These are phyloP conservation scores for Lachancea thermotolerans DNA, from an alignment of 805 yeast species.

Conservation along the genomic window DNA sequence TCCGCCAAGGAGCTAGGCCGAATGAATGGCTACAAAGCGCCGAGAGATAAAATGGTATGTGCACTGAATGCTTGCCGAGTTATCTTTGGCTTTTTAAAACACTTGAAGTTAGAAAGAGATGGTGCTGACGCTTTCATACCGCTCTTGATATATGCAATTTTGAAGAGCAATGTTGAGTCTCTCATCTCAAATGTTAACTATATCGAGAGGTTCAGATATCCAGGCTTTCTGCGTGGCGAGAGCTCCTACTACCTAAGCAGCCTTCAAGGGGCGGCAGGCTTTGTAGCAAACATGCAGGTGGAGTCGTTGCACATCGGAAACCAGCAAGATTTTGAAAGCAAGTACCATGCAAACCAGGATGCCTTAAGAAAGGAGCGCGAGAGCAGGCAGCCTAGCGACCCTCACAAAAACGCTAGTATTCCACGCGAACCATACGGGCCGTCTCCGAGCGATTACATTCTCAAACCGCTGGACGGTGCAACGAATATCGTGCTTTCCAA, in stretches of 20 bases:
- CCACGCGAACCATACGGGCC: neutral
- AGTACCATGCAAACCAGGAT: constrained; percentile 40
- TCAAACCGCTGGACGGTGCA: constrained; percentile 23
- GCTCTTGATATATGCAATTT: constrained; percentile 66
- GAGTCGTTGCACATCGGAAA: constrained; percentile 55
- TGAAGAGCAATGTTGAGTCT: constrained; percentile 58
- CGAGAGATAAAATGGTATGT: constrained; percentile 90
- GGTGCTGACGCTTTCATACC: constrained; percentile 97
- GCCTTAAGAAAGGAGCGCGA: constrained; percentile 26
- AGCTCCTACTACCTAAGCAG: constrained; percentile 87
- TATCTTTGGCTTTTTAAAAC: constrained; percentile 78
- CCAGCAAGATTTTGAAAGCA: constrained; percentile 51
- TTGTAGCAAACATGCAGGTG: constrained; percentile 54
- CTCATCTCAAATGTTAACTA: constrained; percentile 76
- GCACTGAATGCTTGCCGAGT: constrained; percentile 88
- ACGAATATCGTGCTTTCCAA: constrained; percentile 11
- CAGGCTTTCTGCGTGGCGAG: constrained; percentile 76
- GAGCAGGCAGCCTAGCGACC: neutral
- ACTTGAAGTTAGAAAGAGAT: constrained; percentile 52
- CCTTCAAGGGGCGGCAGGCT: constrained; percentile 81
- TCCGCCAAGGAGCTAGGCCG: constrained; percentile 72
- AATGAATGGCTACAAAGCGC: constrained; percentile 80
- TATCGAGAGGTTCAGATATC: constrained; percentile 76
- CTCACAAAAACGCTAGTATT: neutral
- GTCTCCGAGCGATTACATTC: constrained; percentile 17